phyloP scores from a whole-genome alignment of 148 eudicot species.

The Fagopyrum tataricum region DNA sequence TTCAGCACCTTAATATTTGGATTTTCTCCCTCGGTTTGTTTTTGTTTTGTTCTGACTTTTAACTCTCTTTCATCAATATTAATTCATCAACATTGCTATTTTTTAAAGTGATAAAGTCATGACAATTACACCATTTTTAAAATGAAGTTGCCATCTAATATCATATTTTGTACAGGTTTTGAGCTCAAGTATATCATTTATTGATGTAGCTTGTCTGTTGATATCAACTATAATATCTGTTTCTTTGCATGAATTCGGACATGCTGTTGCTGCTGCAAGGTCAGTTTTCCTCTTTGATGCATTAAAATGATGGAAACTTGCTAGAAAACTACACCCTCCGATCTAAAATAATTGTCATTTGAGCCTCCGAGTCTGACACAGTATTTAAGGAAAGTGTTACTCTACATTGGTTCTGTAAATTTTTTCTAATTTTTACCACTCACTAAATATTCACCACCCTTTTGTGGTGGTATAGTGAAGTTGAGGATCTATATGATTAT shows the following conservation, averaged over 20 bases:
- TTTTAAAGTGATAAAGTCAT: not conserved
- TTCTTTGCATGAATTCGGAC: slow-evolving; percentile 78
- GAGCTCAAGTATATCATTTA: slow-evolving; percentile 37
- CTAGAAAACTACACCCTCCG: not conserved
- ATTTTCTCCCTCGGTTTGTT: slow-evolving; percentile 56
- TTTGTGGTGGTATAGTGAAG: not conserved
- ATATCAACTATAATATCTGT: slow-evolving; percentile 60
- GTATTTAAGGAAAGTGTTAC: no score
- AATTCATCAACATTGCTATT: not conserved
- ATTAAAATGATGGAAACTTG: not conserved
- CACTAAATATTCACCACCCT: no score
- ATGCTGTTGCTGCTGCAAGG: slow-evolving; percentile 97
- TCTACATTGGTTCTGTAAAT: no score
- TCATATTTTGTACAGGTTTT: slow-evolving; percentile 32
- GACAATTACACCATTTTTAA: not conserved
- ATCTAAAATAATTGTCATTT: no score
- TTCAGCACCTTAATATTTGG: slow-evolving; percentile 48
- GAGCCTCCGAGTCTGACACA: no score
- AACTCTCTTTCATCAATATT: not conserved
- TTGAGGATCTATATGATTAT: not conserved
- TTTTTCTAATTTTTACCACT: not conserved
- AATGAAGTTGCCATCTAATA: not conserved
- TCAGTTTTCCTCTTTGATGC: slow-evolving; percentile 28
- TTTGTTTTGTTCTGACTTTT: slow-evolving; percentile 7
- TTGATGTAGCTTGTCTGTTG: slow-evolving; percentile 52